Evolutionary conservation across 768 basidiomycete genomes (phyloP), one percentile per base, ranked within the genome.

Genomic region (Candolleomyces eurysporus): DNA sequence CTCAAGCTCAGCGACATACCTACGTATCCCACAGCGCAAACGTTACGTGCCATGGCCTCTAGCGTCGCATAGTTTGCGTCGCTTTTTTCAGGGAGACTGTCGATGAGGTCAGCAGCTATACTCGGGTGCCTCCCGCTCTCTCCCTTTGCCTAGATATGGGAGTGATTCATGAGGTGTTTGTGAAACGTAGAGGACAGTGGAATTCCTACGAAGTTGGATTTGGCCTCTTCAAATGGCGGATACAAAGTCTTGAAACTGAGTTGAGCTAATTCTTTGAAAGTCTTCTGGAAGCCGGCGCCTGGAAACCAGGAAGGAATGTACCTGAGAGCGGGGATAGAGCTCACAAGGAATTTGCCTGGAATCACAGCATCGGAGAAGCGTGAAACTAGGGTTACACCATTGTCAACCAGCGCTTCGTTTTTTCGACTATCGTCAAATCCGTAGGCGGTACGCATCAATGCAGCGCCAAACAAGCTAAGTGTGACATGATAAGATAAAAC

Each of bases 261-360:
- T 2, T 6, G 19, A 16, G 59, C 51, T 26, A 57, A 30, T 31
- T 60, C 48, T 16, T 39, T 51, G 46, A 61, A 79, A 57, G 72
- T 73, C 26, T 64, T 57, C 65, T 81, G 78, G 74, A 82, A 83
- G 0, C 63, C 63, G 9, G 80, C 79, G 11, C 82, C 81, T 4
- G 82, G 82, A 51, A 82, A 66, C 82, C 82, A 82, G 14, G 73
- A 66, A 1, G 82, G 82, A 42, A 84, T 67, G 58, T 80, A 67
- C 48, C 74, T 73, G 61, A 83, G 73, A 76, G 57, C 14, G 26
- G 48, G 40, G 1, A 63, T 61, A 9, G 59, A 46, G 48, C 70
- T 69, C 13, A 68, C 71, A 4, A 64, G 59, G 31, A 65, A 69
- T 0, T 61, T 61, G 14, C 64, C 66, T 10, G 57, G 60, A 3